Conservation (phyloP, 257 asterid species). For the Solanum clarkiae region DNA sequence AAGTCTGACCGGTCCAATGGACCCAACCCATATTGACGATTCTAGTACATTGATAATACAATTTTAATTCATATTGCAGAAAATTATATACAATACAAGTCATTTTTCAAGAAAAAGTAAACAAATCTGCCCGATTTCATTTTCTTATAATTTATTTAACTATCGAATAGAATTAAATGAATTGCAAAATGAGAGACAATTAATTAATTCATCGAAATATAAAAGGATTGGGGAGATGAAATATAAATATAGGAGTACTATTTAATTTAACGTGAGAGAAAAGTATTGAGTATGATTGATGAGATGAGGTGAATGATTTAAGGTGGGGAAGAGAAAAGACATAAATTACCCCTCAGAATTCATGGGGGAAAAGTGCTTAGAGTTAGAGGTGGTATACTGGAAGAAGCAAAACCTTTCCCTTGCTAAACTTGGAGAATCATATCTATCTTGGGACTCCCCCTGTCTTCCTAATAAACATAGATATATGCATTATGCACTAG, state of each 20-base stretch:
- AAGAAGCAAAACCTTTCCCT: constrained; percentile 14
- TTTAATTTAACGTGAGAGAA: background rate
- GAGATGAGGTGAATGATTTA: background rate
- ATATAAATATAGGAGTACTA: background rate
- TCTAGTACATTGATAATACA: too few species aligned
- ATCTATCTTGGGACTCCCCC: constrained; percentile 16
- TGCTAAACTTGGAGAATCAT: constrained; percentile 7
- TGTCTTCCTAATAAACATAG: background rate
- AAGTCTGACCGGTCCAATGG: too few species aligned
- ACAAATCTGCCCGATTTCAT: background rate
- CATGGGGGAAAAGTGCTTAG: background rate
- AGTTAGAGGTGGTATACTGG: background rate
- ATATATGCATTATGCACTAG: background rate
- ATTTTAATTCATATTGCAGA: too few species aligned
- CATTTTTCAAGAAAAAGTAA: background rate
- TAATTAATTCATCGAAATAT: background rate
- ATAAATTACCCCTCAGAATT: background rate
- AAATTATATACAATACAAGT: too few species aligned
- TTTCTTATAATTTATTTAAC: background rate
- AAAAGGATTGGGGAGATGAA: background rate
- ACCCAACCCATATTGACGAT: too few species aligned
- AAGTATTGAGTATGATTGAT: background rate
- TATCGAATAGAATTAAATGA: background rate
- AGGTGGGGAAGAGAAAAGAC: background rate
- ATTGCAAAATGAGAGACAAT: background rate